Evolutionary conservation across 345 rosid species (phyloP).

Genomic region (Eutrema japonicum): DNA sequence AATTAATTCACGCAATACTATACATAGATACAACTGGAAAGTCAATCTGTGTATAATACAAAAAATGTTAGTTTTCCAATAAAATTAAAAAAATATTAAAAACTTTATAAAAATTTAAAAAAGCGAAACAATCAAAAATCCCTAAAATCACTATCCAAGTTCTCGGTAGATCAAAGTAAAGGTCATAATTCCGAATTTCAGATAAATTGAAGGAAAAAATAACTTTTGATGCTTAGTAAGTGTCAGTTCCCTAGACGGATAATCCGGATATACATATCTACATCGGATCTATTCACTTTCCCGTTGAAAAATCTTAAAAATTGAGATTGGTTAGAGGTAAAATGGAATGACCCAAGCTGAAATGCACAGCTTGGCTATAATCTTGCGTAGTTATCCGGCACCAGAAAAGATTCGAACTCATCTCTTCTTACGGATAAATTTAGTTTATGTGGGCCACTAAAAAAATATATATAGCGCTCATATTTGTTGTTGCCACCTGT

Average conservation of each 20-base stretch:
- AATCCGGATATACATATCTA: not conserved
- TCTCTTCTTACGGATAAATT: conserved; percentile 32
- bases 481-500: conserved; percentile 26
- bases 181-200: not conserved
- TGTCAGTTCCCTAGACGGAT: not conserved
- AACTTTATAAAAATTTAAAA: too few relatives aligned
- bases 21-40: too few relatives aligned
- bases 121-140: too few relatives aligned
- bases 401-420: conserved; percentile 36
- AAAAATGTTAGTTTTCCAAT: too few relatives aligned
- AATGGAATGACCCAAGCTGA: not conserved
- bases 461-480: conserved; percentile 22
- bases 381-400: conserved; percentile 28
- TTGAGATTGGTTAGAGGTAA: not conserved
- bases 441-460: conserved; percentile 13
- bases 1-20: too few relatives aligned
- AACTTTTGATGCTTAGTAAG: not conserved
- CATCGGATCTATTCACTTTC: not conserved
- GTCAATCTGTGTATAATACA: too few relatives aligned
- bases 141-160: not conserved
- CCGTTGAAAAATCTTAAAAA: not conserved
- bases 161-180: not conserved
- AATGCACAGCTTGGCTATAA: not conserved
- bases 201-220: not conserved
- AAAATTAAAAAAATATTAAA: too few relatives aligned